A percentile compares a stretch with the other conserved stretches of the same genome.
Conservation (phyloP, 352 stramenopile genomes). For the Plasmopara viticola region DNA sequence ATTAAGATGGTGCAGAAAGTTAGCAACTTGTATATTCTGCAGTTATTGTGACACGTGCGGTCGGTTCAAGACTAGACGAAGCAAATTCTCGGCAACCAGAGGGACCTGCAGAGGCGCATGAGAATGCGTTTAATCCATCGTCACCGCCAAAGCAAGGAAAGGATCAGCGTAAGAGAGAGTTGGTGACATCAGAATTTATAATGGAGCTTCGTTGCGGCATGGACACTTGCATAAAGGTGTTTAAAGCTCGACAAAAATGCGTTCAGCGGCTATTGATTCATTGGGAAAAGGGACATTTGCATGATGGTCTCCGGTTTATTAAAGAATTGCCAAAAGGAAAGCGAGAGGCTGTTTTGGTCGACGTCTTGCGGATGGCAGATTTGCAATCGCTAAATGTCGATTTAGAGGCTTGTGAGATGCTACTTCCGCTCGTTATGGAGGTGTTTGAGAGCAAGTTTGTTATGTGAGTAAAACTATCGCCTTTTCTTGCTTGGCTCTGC, state of each 20-base stretch:
- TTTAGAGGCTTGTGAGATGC: slow-evolving; percentile 59
- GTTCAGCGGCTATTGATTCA: slow-evolving; percentile 59
- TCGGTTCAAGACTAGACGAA: slow-evolving; percentile 7
- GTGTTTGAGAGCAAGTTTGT: slow-evolving; percentile 63
- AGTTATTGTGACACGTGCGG: slow-evolving; percentile 8
- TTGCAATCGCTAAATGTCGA: slow-evolving; percentile 58
- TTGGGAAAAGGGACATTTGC: slow-evolving; percentile 65
- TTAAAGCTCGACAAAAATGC: slow-evolving; percentile 60
- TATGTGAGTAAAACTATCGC: slow-evolving; percentile 27
- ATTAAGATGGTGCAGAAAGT: not conserved
- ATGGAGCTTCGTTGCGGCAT: slow-evolving; percentile 81
- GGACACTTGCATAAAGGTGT: slow-evolving; percentile 75
- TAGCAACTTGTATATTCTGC: not conserved
- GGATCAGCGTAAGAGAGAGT: slow-evolving; percentile 7
- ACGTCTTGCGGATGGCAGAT: slow-evolving; percentile 62
- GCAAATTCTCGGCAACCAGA: slow-evolving; percentile 4
- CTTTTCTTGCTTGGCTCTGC: not conserved
- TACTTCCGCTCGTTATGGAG: slow-evolving; percentile 75
- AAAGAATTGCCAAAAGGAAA: slow-evolving; percentile 58
- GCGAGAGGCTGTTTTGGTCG: slow-evolving; percentile 62
- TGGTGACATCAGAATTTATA: slow-evolving; percentile 62
- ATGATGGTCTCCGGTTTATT: slow-evolving; percentile 67
- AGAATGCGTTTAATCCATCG: slow-evolving; percentile 3
- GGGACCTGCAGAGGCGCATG: slow-evolving; percentile 2
- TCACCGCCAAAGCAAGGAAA: slow-evolving; percentile 1